Conservation (phyloP, 805 yeast genomes). For the Debaryomyces tyrocola region DNA sequence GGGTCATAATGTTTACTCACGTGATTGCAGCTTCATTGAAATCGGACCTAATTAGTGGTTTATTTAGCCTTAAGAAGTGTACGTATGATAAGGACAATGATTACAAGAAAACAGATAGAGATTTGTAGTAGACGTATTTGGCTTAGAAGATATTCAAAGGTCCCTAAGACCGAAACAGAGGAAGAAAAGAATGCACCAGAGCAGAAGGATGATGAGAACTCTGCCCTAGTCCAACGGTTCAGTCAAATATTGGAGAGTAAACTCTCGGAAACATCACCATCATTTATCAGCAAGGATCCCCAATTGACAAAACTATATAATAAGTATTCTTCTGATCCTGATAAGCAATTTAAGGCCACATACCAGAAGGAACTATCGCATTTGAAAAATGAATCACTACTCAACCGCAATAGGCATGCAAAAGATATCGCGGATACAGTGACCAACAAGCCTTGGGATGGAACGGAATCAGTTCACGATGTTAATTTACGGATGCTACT, state of each 20-base stretch:
- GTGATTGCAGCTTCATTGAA: too few species aligned
- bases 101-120: too few species aligned
- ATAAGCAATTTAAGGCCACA: conserved; percentile 5
- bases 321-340: conserved; percentile 12
- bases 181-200: neutral
- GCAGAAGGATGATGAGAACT: conserved; percentile 8
- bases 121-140: neutral
- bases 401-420: conserved; percentile 30
- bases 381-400: conserved; percentile 30
- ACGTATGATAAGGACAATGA: too few species aligned
- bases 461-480: conserved; percentile 26
- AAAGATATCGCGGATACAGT: conserved; percentile 20
- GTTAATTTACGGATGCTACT: conserved; percentile 32
- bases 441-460: conserved; percentile 28
- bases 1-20: too few species aligned
- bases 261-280: conserved; percentile 13
- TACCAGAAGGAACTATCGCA: conserved; percentile 20
- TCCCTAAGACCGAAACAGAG: neutral
- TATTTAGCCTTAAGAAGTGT: too few species aligned
- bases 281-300: conserved; percentile 19
- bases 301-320: conserved; percentile 12
- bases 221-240: conserved; percentile 33
- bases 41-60: too few species aligned
- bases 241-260: conserved; percentile 33
- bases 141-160: neutral